Evolutionary conservation across 2,329 filamentous ascomycete species (phyloP).

Genomic region (Parafenestella ontariensis): DNA sequence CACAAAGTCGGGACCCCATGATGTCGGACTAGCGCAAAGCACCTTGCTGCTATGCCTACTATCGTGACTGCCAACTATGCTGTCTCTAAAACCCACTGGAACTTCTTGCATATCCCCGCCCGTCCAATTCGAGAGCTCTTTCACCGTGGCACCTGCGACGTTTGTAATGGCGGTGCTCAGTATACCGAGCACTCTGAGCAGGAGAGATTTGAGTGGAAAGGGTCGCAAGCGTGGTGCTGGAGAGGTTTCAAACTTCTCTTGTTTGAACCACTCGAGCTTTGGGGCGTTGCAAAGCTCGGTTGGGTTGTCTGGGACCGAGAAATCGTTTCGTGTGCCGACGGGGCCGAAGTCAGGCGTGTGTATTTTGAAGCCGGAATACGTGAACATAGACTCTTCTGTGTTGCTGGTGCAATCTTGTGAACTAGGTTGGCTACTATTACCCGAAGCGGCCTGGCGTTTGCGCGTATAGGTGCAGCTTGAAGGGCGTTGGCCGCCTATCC

Average conservation of each 20-base stretch:
- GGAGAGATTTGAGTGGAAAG: neutral
- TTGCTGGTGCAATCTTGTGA: neutral
- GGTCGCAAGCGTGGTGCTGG: neutral
- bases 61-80: constrained; percentile 9
- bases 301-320: constrained; percentile 2
- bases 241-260: neutral
- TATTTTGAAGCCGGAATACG: constrained; percentile 5
- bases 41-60: constrained; percentile 38
- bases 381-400: neutral
- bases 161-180: neutral
- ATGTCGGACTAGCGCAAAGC: constrained; percentile 26
- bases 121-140: neutral
- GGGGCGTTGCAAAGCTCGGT: neutral
- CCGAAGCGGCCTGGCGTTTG: neutral
- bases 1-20: constrained; percentile 23
- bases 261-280: constrained; percentile 5
- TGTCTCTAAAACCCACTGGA: neutral
- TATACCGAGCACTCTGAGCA: neutral
- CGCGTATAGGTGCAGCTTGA: neutral
- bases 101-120: neutral
- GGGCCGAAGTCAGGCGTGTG: constrained; percentile 7
- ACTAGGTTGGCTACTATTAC: neutral
- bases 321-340: constrained; percentile 2
- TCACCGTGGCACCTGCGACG: neutral
- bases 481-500: constrained; percentile 2